phyloP scores from a whole-genome alignment of 768 basidiomycete genomes.

The Daedalea quercina region DNA sequence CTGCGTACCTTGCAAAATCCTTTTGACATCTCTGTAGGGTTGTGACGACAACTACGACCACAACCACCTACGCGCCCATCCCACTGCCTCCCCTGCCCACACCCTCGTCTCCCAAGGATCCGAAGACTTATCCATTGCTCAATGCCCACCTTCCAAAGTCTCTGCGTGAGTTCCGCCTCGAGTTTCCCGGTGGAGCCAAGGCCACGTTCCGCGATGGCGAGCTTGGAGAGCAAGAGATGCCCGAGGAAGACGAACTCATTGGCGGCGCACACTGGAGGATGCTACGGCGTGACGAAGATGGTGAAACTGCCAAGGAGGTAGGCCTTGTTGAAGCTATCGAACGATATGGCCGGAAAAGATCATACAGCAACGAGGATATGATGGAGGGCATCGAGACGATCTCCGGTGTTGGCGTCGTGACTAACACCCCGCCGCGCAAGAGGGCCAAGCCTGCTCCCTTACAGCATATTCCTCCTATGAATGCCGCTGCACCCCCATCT shows the following conservation, averaged over 20 bases:
- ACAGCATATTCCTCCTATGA: constrained; percentile 57
- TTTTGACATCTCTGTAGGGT: constrained; percentile 41
- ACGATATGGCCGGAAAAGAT: constrained; percentile 63
- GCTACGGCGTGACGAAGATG: constrained; percentile 57
- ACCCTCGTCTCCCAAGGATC: constrained; percentile 65
- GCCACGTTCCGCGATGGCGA: constrained; percentile 76
- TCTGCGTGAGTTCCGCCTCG: constrained; percentile 67
- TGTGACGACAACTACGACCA: constrained; percentile 88
- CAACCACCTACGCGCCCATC: constrained; percentile 86
- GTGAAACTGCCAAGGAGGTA: constrained; percentile 44
- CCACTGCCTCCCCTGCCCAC: constrained; percentile 68
- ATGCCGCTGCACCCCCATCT: constrained; percentile 74
- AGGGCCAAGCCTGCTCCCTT: constrained; percentile 60
- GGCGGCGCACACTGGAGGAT: constrained; percentile 72
- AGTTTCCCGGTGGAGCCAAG: constrained; percentile 74
- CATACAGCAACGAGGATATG: constrained; percentile 44
- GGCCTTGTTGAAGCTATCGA: constrained; percentile 78
- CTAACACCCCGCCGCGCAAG: constrained; percentile 60
- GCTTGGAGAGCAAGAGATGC: constrained; percentile 56
- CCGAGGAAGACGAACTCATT: constrained; percentile 61
- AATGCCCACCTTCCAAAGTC: constrained; percentile 69
- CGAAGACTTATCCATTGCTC: constrained; percentile 73
- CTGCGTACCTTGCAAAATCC: not conserved
- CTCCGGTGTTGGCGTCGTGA: constrained; percentile 36
- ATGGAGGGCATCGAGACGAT: constrained; percentile 74